Evolutionary conservation across 1,284 basidiomycete species (phyloP).

Genomic region (Flammula alnicola): DNA sequence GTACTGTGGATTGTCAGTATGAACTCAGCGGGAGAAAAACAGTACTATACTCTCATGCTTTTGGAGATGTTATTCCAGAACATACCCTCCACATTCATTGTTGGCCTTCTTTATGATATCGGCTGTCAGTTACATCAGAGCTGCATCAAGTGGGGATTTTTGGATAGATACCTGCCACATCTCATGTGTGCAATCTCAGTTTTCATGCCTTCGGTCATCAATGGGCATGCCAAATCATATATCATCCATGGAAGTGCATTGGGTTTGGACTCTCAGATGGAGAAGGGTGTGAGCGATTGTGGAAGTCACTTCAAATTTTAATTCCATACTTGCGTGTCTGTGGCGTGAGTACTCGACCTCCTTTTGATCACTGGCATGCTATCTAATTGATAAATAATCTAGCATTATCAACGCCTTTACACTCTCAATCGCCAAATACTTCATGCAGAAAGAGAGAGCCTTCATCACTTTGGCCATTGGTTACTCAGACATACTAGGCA

Average conservation of each 20-base stretch:
- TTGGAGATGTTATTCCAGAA: slow-evolving; percentile 29
- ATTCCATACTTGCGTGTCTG: slow-evolving; percentile 31
- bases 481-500: too few species aligned
- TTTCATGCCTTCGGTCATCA: slow-evolving; percentile 40
- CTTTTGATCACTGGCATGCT: background rate
- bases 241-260: slow-evolving; percentile 31
- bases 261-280: slow-evolving; percentile 35
- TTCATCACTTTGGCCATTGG: too few species aligned
- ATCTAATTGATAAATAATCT: too few species aligned
- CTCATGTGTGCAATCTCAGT: slow-evolving; percentile 29
- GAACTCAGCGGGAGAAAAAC: slow-evolving; percentile 32
- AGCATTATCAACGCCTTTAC: too few species aligned
- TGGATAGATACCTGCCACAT: slow-evolving; percentile 20
- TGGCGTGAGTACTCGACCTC: slow-evolving; percentile 20
- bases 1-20: slow-evolving; percentile 35
- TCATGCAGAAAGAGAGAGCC: too few species aligned
- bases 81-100: slow-evolving; percentile 24
- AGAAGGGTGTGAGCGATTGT: slow-evolving; percentile 34
- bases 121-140: slow-evolving; percentile 32
- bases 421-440: too few species aligned
- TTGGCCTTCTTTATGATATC: slow-evolving; percentile 37
- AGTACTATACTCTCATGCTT: slow-evolving; percentile 31
- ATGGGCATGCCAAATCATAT: slow-evolving; percentile 37
- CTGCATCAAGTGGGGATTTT: slow-evolving; percentile 28
- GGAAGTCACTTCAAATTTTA: slow-evolving; percentile 30